Percentiles rank a stretch among this genome's conserved stretches.
phyloP scores from a whole-genome alignment of 352 stramenopile species.

The Phytophthora crassamura region DNA sequence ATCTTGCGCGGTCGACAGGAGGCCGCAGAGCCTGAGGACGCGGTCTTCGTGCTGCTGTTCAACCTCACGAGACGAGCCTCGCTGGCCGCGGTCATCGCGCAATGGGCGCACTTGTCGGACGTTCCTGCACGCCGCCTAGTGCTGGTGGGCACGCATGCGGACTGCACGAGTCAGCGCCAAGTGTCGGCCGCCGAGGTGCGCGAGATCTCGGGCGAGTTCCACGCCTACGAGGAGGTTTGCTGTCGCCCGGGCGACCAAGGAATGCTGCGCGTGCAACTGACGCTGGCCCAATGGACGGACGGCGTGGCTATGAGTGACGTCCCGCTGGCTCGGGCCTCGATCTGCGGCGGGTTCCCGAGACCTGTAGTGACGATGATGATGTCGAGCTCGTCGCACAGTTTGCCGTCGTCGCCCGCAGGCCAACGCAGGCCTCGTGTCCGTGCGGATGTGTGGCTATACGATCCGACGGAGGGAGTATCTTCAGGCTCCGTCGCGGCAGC shows the following conservation, averaged over 20 bases:
- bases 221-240: slow-evolving; percentile 67
- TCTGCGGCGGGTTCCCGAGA: slow-evolving; percentile 37
- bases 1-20: slow-evolving; percentile 30
- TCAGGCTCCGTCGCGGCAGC: slow-evolving; percentile 16
- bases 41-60: slow-evolving; percentile 62
- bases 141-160: slow-evolving; percentile 65
- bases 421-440: slow-evolving; percentile 39
- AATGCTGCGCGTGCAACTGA: slow-evolving; percentile 30
- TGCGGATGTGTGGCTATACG: slow-evolving; percentile 69
- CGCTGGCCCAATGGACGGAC: slow-evolving; percentile 32
- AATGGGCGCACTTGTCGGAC: slow-evolving; percentile 50
- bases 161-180: slow-evolving; percentile 44
- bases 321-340: slow-evolving; percentile 33
- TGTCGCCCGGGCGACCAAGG: slow-evolving; percentile 28
- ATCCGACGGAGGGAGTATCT: slow-evolving; percentile 56
- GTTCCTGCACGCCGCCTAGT: slow-evolving; percentile 33
- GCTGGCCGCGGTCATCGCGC: slow-evolving; percentile 44
- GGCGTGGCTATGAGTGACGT: slow-evolving; percentile 14
- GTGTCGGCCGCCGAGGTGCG: slow-evolving; percentile 48
- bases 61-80: slow-evolving; percentile 52
- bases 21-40: slow-evolving; percentile 16
- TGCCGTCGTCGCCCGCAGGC: slow-evolving; percentile 28
- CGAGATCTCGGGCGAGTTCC: slow-evolving; percentile 57
- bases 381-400: slow-evolving; percentile 29
- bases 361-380: slow-evolving; percentile 37